These are phyloP conservation scores for Ophiostoma populinum DNA, from an alignment of 2,329 filamentous ascomycete genomes.

Conservation along the genomic window DNA sequence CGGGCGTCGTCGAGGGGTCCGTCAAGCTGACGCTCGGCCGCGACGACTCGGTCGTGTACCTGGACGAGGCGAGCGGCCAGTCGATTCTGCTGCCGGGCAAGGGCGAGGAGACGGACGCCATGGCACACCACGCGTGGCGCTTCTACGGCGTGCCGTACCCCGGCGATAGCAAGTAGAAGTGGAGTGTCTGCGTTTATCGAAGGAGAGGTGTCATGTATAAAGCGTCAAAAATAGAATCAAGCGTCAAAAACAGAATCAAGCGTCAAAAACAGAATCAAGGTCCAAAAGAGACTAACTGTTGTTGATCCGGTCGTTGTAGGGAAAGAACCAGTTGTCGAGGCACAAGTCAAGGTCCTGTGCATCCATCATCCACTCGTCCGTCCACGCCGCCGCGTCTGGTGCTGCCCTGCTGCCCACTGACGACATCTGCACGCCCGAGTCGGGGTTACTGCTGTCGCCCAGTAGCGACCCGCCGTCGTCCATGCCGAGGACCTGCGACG, in stretches of 20 bases:
- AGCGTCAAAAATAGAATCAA: no score
- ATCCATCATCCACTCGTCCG: slow-evolving; percentile 7
- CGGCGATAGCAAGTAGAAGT: slow-evolving; percentile 4
- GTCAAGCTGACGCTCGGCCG: slow-evolving; percentile 9
- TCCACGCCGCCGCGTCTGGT: slow-evolving; percentile 4
- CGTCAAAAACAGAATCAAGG: no score
- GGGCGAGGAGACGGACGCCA: not conserved
- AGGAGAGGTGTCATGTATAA: no score
- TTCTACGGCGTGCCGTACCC: not conserved
- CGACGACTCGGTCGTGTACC: slow-evolving; percentile 7
- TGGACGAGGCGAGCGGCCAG: not conserved
- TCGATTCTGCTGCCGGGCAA: slow-evolving; percentile 3
- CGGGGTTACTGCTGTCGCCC: slow-evolving; percentile 1
- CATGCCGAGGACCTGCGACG: slow-evolving; percentile 3
- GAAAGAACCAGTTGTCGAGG: slow-evolving; percentile 10
- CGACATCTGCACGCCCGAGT: slow-evolving; percentile 6
- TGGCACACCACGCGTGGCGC: not conserved
- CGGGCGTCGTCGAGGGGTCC: slow-evolving; percentile 2
- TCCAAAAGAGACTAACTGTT: not conserved
- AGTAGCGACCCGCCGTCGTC: not conserved
- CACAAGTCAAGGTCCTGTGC: slow-evolving; percentile 8
- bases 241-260: no score
- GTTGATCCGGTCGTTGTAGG: slow-evolving; percentile 9
- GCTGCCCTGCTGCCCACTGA: slow-evolving; percentile 1
- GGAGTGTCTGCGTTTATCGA: no score